Evolutionary conservation across 257 asterid species (phyloP), one percentile per base, ranked within the genome.

Genomic region (Solanum sparsipilum): DNA sequence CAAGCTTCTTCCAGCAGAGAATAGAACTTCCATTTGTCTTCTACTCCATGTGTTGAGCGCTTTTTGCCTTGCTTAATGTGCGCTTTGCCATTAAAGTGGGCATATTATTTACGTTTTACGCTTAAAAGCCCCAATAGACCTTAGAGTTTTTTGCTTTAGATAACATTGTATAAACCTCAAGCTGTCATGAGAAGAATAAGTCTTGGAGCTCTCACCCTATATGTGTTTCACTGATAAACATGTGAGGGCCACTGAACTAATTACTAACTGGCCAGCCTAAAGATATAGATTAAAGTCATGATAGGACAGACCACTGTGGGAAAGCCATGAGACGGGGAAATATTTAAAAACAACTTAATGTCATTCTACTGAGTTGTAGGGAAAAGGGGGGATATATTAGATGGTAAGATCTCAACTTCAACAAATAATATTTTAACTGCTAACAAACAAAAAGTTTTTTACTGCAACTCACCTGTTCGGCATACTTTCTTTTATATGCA

Each of bases 401-500:
- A 75, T 25, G 74, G 84, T 32, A n/a, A 82, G 56, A 75, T 32
- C 63, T 86, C 68, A 86, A 73, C 88, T 4, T 73, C 56, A 73
- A 86, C 29, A 48, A 23, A 31, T 27, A 75, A 65, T 8, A 65
- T 21, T 83, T 60, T 71, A 27, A 81, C 76, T 41, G 52, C 70
- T 60, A 52, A 63, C 31, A 83, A 41, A 71, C 70, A 44, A 41
- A 39, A 44, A 46, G 10, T 29, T 39, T 79, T 2, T 39, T 48
- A 72, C 84, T 71, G 74, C 87, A 86, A 91, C 98, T 88, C 86
- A 94, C 99, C 98, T 94, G 94, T 84, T 95, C 99, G 56, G 98
- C 98, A 89, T 93, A 95, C 91, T 95, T 95, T 88, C 95, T 94
- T 94, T 96, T 96, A 82, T 88, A 92, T 90, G 88, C 89, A 88